These are phyloP conservation scores for Ascochyta rabiei DNA, from an alignment of 2,329 filamentous ascomycete species.

Conservation along the genomic window DNA sequence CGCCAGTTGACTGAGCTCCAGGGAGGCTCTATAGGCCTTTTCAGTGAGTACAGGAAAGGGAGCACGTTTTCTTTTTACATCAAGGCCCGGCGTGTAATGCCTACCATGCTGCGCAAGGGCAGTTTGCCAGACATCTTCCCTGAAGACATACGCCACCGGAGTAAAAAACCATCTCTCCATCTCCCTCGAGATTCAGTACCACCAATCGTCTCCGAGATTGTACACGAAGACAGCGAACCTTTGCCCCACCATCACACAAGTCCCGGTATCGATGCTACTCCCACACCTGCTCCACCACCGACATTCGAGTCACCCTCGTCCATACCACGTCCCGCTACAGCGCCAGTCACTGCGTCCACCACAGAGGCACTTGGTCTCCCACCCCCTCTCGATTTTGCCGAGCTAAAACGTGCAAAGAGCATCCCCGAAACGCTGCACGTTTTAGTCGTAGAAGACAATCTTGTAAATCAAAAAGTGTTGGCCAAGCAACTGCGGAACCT, in stretches of 20 bases:
- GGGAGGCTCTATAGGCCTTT: conserved; percentile 41
- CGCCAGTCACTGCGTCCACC: neutral
- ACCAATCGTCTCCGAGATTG: neutral
- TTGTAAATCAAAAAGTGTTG: conserved; percentile 51
- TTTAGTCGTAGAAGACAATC: conserved; percentile 48
- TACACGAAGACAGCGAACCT: neutral
- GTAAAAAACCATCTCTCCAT: conserved; percentile 7
- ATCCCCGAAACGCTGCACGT: conserved; percentile 28
- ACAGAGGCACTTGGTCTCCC: conserved; percentile 12
- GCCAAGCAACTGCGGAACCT: conserved; percentile 47
- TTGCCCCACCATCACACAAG: conserved; percentile 2
- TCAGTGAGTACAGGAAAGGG: conserved; percentile 28
- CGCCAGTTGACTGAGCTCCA: conserved; percentile 41
- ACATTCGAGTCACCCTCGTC: neutral
- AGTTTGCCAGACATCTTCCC: conserved; percentile 26
- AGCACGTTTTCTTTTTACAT: conserved; percentile 45
- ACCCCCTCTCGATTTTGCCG: conserved; percentile 11
- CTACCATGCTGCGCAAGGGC: conserved; percentile 19
- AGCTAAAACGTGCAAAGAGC: conserved; percentile 16
- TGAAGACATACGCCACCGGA: conserved; percentile 30
- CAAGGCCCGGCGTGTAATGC: conserved; percentile 26
- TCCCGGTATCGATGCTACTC: neutral
- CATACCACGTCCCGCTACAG: neutral
- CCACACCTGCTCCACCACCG: neutral
- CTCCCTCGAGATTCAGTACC: conserved; percentile 3